These are phyloP conservation scores for Thermothielavioides terrestris DNA, from an alignment of 495 filamentous ascomycete species.

Conservation along the genomic window DNA sequence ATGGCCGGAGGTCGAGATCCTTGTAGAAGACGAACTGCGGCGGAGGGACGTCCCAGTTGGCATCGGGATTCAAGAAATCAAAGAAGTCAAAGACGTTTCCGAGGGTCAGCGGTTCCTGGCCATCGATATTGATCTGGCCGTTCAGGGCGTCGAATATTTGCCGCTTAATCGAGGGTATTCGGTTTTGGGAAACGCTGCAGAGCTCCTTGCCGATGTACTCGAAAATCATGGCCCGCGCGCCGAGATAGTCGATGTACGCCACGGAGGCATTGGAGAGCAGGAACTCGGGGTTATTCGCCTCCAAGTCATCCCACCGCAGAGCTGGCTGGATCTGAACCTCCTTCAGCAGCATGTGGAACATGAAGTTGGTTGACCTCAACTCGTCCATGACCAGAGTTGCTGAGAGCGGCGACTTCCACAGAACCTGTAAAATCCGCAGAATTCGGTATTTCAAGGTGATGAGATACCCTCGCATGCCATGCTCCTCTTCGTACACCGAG, in stretches of 20 bases:
- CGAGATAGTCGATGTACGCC: conserved; percentile 65
- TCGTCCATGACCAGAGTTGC: conserved; percentile 62
- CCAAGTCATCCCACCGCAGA: conserved; percentile 59
- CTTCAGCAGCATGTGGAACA: conserved; percentile 57
- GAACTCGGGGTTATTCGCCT: conserved; percentile 46
- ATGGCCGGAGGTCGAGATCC: conserved; percentile 54
- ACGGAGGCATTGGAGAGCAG: conserved; percentile 52
- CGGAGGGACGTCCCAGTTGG: conserved; percentile 35
- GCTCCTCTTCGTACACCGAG: conserved; percentile 50
- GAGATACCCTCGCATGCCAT: conserved; percentile 58
- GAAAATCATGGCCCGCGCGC: conserved; percentile 61
- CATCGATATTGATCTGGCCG: conserved; percentile 58
- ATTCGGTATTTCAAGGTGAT: conserved; percentile 63
- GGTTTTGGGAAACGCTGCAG: conserved; percentile 58
- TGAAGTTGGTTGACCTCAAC: conserved; percentile 63
- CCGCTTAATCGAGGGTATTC: conserved; percentile 65
- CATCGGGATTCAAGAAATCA: conserved; percentile 74
- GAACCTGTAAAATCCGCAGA: conserved; percentile 63
- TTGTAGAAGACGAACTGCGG: conserved; percentile 49
- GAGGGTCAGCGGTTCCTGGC: conserved; percentile 52
- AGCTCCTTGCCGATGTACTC: conserved; percentile 81
- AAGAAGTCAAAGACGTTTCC: conserved; percentile 84
- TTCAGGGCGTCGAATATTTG: conserved; percentile 71
- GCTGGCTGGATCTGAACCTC: conserved; percentile 56
- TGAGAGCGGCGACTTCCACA: conserved; percentile 84